These are phyloP conservation scores for Podaxis carcinomalis DNA, from an alignment of 768 basidiomycete species.

Conservation along the genomic window DNA sequence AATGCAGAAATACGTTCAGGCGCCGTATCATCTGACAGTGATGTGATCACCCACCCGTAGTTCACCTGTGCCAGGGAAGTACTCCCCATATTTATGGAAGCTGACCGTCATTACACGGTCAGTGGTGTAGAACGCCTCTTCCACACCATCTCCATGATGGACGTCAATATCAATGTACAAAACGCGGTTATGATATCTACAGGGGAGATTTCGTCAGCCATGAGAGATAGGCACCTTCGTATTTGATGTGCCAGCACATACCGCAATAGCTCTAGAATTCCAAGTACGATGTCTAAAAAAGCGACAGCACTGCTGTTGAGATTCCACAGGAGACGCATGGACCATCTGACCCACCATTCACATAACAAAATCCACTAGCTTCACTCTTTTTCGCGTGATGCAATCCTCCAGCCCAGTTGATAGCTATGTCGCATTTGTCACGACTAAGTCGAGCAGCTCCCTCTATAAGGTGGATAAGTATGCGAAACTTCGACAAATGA, in stretches of 20 bases:
- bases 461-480: constrained; percentile 48
- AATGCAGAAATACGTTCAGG: constrained; percentile 9
- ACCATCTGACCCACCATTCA: constrained; percentile 67
- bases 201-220: neutral
- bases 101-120: constrained; percentile 98
- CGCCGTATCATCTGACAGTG: neutral
- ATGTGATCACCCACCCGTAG: constrained; percentile 55
- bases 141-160: constrained; percentile 98
- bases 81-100: constrained; percentile 99
- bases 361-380: constrained; percentile 98
- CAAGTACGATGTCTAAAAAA: constrained; percentile 88
- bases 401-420: constrained; percentile 98
- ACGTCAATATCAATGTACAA: constrained; percentile 99
- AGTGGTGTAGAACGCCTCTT: constrained; percentile 98
- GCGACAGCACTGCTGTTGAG: neutral
- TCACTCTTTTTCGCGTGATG: constrained; percentile 99
- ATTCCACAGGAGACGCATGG: neutral
- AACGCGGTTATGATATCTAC: constrained; percentile 90
- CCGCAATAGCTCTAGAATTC: constrained; percentile 91
- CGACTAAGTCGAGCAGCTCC: constrained; percentile 92
- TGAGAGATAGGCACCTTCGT: neutral
- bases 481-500: neutral
- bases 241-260: constrained; percentile 21
- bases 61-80: constrained; percentile 99
- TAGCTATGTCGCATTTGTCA: constrained; percentile 97